Evolutionary conservation across 2,329 filamentous ascomycete species (phyloP).

Genomic region (Apiospora marii): DNA sequence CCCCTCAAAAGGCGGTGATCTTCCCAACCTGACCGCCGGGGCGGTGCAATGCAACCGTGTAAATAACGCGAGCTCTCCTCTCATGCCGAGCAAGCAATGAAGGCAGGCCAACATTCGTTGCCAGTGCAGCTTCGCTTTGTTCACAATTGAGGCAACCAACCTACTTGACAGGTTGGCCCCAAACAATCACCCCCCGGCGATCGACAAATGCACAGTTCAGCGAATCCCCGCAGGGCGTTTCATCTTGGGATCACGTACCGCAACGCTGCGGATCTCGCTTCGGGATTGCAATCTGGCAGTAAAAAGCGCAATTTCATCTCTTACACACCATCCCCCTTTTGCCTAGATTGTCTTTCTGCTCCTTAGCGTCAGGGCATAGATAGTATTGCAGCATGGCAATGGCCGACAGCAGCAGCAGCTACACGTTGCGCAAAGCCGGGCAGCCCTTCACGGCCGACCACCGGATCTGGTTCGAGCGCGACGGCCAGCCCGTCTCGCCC

Average conservation of each 20-base stretch:
- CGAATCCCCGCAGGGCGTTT: slow-evolving; percentile 15
- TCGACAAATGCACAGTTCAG: background rate
- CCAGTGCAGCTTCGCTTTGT: background rate
- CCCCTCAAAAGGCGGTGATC: background rate
- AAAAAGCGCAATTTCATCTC: background rate
- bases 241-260: background rate
- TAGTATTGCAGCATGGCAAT: slow-evolving; percentile 27
- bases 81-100: background rate
- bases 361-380: background rate
- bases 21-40: background rate
- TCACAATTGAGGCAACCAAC: background rate
- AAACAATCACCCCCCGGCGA: background rate
- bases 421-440: slow-evolving; percentile 82
- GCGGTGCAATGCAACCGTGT: background rate
- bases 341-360: background rate
- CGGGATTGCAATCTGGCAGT: background rate
- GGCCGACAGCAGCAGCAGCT: slow-evolving; percentile 67
- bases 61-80: background rate
- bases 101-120: background rate
- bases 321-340: background rate
- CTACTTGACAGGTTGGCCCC: background rate
- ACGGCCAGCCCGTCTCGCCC: slow-evolving; percentile 87
- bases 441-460: slow-evolving; percentile 90
- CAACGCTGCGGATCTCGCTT: background rate
- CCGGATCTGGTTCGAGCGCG: slow-evolving; percentile 94